phyloP scores from a whole-genome alignment of 2,329 filamentous ascomycete genomes.

The Botrytis cinerea region DNA sequence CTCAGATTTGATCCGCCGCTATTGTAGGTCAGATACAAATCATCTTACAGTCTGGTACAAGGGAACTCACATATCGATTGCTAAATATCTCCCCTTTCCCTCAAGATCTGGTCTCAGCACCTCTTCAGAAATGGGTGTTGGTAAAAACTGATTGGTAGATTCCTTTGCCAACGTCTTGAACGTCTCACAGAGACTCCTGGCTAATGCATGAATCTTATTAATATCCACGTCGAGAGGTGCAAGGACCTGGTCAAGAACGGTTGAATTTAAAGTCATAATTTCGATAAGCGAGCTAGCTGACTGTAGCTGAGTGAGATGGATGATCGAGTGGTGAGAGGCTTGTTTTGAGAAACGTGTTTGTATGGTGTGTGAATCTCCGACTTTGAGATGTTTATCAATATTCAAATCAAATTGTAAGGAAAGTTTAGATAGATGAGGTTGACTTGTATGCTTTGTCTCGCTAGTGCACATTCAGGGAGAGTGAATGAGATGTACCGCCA shows the following conservation, averaged over 20 bases:
- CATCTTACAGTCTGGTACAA: not conserved
- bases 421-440: not conserved
- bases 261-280: slow-evolving; percentile 29
- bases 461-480: slow-evolving; percentile 7
- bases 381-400: not conserved
- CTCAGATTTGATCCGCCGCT: slow-evolving; percentile 70
- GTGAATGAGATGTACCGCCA: not conserved
- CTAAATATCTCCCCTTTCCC: slow-evolving; percentile 59
- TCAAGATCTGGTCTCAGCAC: slow-evolving; percentile 53
- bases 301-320: not conserved
- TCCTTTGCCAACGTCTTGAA: slow-evolving; percentile 55
- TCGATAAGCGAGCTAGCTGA: slow-evolving; percentile 16
- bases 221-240: slow-evolving; percentile 53
- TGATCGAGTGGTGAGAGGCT: not conserved
- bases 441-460: not conserved
- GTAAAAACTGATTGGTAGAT: slow-evolving; percentile 57
- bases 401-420: not conserved
- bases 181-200: slow-evolving; percentile 49
- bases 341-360: slow-evolving; percentile 2
- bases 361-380: not conserved
- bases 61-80: slow-evolving; percentile 63
- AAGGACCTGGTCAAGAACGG: slow-evolving; percentile 49
- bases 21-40: slow-evolving; percentile 38
- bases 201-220: slow-evolving; percentile 49
- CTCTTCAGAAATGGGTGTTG: slow-evolving; percentile 62